Percentiles rank a stretch among this genome's conserved stretches.
Conservation (phyloP, 2,329 filamentous ascomycete genomes). For the Alternaria gaisen region DNA sequence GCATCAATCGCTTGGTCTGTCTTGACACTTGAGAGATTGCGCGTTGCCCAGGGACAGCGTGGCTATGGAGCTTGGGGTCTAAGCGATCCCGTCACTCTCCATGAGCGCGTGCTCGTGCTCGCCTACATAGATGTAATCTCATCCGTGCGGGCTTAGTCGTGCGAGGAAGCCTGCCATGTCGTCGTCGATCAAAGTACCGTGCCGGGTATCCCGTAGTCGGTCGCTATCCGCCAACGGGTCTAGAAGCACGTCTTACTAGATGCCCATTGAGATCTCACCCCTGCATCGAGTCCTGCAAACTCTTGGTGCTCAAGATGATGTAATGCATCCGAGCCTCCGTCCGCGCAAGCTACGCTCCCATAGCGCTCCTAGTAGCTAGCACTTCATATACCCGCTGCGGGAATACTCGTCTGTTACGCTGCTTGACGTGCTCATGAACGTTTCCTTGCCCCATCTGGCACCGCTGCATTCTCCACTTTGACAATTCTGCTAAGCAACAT, state of each 20-base stretch:
- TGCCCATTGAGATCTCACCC: constrained; percentile 28
- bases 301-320: constrained; percentile 34
- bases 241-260: constrained; percentile 23
- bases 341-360: constrained; percentile 7
- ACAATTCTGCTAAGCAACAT: background rate
- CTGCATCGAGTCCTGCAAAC: constrained; percentile 24
- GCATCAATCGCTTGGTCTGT: constrained; percentile 1
- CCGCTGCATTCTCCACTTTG: background rate
- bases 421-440: constrained; percentile 7
- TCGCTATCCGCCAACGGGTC: constrained; percentile 31
- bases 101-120: constrained; percentile 4
- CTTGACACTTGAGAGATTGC: background rate
- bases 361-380: constrained; percentile 1
- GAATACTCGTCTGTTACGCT: constrained; percentile 17
- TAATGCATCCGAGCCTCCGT: constrained; percentile 36
- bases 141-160: constrained; percentile 1
- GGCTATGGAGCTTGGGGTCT: constrained; percentile 1
- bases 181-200: constrained; percentile 27
- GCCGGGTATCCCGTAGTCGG: constrained; percentile 41
- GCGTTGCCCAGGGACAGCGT: constrained; percentile 8
- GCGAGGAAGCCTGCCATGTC: constrained; percentile 12
- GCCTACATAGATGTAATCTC: constrained; percentile 6
- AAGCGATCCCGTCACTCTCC: constrained; percentile 5
- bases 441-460: constrained; percentile 1
- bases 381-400: constrained; percentile 10